These are phyloP conservation scores for Scolecobasidium constrictum DNA, from an alignment of 2,329 filamentous ascomycete genomes.

Conservation along the genomic window DNA sequence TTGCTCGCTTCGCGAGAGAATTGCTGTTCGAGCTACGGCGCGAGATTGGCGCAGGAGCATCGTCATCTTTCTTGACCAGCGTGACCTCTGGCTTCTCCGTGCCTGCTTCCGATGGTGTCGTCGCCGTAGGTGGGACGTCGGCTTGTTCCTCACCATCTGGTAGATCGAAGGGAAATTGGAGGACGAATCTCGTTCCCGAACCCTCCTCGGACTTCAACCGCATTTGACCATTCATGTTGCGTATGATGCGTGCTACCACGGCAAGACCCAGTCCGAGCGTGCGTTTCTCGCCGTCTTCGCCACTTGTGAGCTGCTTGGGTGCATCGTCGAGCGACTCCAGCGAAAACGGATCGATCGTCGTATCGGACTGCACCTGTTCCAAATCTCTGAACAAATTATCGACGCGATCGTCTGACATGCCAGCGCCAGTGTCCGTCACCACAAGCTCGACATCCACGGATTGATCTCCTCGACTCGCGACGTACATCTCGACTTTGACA, in stretches of 20 bases:
- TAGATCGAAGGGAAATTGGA: slow-evolving; percentile 65
- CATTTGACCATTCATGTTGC: slow-evolving; percentile 85
- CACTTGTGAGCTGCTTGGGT: slow-evolving; percentile 5
- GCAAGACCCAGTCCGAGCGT: slow-evolving; percentile 76
- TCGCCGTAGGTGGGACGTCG: not conserved
- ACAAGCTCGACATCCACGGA: slow-evolving; percentile 62
- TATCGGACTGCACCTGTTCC: slow-evolving; percentile 52
- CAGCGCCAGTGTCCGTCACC: slow-evolving; percentile 64
- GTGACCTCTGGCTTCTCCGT: not conserved
- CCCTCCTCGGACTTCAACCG: slow-evolving; percentile 74
- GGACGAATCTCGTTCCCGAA: slow-evolving; percentile 71
- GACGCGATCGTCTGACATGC: slow-evolving; percentile 46
- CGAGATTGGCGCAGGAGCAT: not conserved
- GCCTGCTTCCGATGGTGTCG: not conserved
- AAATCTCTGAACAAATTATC: slow-evolving; percentile 51
- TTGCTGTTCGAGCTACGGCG: not conserved
- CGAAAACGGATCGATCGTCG: slow-evolving; percentile 33
- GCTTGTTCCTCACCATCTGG: slow-evolving; percentile 31
- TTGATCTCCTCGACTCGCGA: slow-evolving; percentile 33
- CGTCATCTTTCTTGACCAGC: not conserved
- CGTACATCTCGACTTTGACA: slow-evolving; percentile 60
- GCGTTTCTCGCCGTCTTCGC: slow-evolving; percentile 21
- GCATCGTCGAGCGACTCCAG: slow-evolving; percentile 11
- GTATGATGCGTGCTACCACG: slow-evolving; percentile 71
- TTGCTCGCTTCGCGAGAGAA: not conserved